Base-by-base conservation (phyloP, 2,329 filamentous ascomycete genomes). In the Fusarium setosum region DNA sequence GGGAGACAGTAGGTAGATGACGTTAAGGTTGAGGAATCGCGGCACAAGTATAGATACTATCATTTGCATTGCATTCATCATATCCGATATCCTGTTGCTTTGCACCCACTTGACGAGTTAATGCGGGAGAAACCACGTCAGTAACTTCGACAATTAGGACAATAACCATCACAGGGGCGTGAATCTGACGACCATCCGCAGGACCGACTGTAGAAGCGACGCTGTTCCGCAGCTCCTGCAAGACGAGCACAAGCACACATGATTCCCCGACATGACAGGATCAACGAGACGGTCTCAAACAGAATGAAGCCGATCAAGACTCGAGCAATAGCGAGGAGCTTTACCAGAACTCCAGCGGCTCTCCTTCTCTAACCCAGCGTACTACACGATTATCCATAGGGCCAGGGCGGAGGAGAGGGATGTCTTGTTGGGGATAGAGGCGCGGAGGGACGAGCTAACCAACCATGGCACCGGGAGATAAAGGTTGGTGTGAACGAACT, bases 201-300 rank as follows among this genome's bases (percentile, higher is more conserved):
- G 13, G 50, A 49, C 2, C 29, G 31, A 41, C 56, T 63, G 20
- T 44, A 37, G 17, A 55, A 54, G 6, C 31, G 51, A 12, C 42
- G 38, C 24, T 11, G 38, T 15, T 21, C 42, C 13, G 41, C 55
- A 10, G 41, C 59, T 11, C 47, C 55, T 23, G 56, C 60, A 20
- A 66, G 38, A 41, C 63, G 64, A n/a, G 53, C 63, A 6, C 63
- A 64, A 4, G 61, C 63, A 20, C 61, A 62, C 42, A 65, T 40
- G 7, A 64, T 40, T 1, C 50, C 60, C 6, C 51, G 31, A 8
- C 63, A 66, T 10, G 61, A 48, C 4, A 56, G 15, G 5, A 61
- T 26, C 24, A 66, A 10, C 13, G 61, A 64, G 10, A 65, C 51
- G 21, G 62, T 35, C 5, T 45, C 58, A 31, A 67, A 58, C 7